Evolutionary conservation across 352 stramenopile species (phyloP).

Genomic region (Globisporangium solare): DNA sequence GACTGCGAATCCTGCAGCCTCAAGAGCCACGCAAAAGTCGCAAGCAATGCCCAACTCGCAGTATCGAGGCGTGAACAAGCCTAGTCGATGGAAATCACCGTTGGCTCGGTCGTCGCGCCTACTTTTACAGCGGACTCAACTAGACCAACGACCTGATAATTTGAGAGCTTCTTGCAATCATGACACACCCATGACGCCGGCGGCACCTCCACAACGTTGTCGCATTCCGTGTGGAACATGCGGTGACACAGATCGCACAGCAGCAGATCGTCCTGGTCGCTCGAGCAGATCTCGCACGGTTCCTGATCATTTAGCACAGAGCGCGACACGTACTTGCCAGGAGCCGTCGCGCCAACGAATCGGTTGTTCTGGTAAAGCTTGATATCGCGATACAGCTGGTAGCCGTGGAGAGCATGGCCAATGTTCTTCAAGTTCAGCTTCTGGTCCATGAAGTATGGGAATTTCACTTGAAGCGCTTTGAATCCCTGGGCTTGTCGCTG

Average conservation of each 20-base stretch:
- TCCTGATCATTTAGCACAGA: conserved; percentile 76
- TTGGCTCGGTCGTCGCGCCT: conserved; percentile 19
- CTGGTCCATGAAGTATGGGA: conserved; percentile 76
- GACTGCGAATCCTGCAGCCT: neutral
- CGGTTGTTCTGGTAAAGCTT: conserved; percentile 72
- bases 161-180: conserved; percentile 63
- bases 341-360: conserved; percentile 45
- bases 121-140: conserved; percentile 10
- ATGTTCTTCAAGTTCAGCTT: conserved; percentile 84
- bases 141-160: conserved; percentile 55
- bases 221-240: conserved; percentile 81
- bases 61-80: neutral
- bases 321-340: conserved; percentile 58
- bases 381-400: conserved; percentile 82
- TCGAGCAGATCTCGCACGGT: conserved; percentile 60
- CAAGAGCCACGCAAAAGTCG: neutral
- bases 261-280: conserved; percentile 69
- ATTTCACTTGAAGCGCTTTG: conserved; percentile 74
- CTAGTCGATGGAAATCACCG: conserved; percentile 73
- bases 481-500: conserved; percentile 76
- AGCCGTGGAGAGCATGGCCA: conserved; percentile 71
- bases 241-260: conserved; percentile 81
- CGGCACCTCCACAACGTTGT: conserved; percentile 73
- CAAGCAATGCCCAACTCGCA: neutral
- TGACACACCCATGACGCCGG: conserved; percentile 76